These are phyloP conservation scores for Lithocarpus polystachyus DNA, from an alignment of 306 rosid genomes.

Conservation along the genomic window DNA sequence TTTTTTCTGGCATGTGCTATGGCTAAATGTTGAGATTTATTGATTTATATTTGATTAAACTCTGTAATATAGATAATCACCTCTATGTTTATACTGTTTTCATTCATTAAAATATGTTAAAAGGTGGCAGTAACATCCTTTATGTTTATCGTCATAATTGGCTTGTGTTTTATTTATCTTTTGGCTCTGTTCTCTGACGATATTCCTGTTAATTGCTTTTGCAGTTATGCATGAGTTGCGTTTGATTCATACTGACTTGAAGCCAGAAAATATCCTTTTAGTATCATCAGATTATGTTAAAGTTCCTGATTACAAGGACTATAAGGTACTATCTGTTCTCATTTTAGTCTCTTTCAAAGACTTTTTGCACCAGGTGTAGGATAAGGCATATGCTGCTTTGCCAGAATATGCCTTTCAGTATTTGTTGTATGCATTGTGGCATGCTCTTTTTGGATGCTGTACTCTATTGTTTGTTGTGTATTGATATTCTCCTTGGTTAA, in stretches of 20 bases:
- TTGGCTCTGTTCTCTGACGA: not conserved
- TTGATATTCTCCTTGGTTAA: not conserved
- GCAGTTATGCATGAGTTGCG: slow-evolving; percentile 93
- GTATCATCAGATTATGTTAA: slow-evolving; percentile 67
- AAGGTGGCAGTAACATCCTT: not conserved
- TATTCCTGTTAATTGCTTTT: not conserved
- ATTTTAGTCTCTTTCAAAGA: too few species aligned
- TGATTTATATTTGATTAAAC: not conserved
- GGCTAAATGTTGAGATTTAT: not conserved
- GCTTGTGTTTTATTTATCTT: not conserved
- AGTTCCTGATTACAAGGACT: slow-evolving; percentile 71
- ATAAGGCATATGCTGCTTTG: not conserved
- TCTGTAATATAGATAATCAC: not conserved
- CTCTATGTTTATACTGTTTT: not conserved
- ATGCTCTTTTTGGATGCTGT: not conserved
- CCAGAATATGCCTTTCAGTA: not conserved
- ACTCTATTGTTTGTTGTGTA: not conserved
- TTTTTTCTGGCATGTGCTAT: not conserved
- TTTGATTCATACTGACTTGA: slow-evolving; percentile 87
- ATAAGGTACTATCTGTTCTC: slow-evolving; percentile 26
- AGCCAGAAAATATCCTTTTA: slow-evolving; percentile 87
- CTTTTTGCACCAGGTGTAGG: not conserved
- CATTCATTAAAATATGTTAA: not conserved
- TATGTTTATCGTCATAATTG: not conserved
- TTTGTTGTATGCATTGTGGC: not conserved